These are phyloP conservation scores for Creolimax fragrantissima DNA, from an alignment of 78 protist genomes.

Conservation along the genomic window DNA sequence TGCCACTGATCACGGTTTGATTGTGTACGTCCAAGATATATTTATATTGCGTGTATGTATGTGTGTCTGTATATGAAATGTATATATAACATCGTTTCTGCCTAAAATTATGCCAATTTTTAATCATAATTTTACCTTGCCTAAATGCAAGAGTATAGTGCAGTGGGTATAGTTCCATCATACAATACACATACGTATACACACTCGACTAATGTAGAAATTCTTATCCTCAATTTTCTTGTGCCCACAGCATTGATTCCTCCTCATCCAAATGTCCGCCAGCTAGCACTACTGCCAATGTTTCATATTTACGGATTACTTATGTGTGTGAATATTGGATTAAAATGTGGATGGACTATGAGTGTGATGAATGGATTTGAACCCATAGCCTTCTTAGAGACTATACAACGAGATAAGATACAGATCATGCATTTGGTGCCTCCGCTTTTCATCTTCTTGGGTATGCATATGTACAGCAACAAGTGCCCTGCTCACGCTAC, in stretches of 20 bases:
- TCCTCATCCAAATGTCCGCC: background rate
- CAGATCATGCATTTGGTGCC: slow-evolving; percentile 1
- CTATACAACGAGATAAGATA: slow-evolving; percentile 24
- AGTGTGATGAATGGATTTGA: slow-evolving; percentile 56
- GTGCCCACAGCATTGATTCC: background rate
- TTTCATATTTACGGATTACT: slow-evolving; percentile 64
- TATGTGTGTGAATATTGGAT: background rate
- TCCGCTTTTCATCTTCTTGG: background rate
- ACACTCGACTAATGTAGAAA: background rate
- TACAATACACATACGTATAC: background rate
- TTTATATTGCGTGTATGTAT: background rate
- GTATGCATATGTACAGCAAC: too few relatives aligned
- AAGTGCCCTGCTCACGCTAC: too few relatives aligned
- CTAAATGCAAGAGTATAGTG: background rate
- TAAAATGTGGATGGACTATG: background rate
- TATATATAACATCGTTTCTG: background rate
- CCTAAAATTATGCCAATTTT: background rate
- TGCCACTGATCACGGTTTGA: too few relatives aligned
- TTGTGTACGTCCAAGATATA: too few relatives aligned
- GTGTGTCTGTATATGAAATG: background rate
- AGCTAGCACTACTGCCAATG: slow-evolving; percentile 55
- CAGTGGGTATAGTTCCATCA: too few relatives aligned
- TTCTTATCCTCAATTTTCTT: background rate
- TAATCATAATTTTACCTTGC: background rate
- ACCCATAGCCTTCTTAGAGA: slow-evolving; percentile 27